Percentiles rank a stretch among this genome's conserved stretches.
Conservation (phyloP, 2,329 filamentous ascomycete species). For the Pseudophaeomoniella oleicola region DNA sequence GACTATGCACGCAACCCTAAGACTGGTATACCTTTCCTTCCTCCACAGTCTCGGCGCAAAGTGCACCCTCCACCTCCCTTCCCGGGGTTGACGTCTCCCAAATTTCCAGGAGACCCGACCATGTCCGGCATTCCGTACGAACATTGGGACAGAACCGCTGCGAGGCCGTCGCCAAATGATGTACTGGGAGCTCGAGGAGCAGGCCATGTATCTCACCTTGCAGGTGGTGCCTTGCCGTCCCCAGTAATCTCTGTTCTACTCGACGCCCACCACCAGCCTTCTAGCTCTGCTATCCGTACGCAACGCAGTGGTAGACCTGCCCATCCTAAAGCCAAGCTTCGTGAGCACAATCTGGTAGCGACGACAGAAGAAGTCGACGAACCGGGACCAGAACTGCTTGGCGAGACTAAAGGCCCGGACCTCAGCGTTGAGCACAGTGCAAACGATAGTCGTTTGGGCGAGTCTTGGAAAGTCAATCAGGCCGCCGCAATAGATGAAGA, state of each 20-base stretch:
- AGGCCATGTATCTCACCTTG: slow-evolving; percentile 6
- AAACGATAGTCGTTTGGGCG: slow-evolving; percentile 45
- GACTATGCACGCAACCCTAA: slow-evolving; percentile 71
- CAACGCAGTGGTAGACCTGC: not conserved
- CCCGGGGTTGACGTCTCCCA: slow-evolving; percentile 53
- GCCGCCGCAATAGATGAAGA: slow-evolving; percentile 17
- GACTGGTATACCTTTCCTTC: slow-evolving; percentile 47
- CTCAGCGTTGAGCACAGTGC: slow-evolving; percentile 20
- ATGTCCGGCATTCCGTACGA: slow-evolving; percentile 29
- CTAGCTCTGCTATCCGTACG: slow-evolving; percentile 20
- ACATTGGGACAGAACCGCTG: slow-evolving; percentile 10
- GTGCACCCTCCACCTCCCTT: slow-evolving; percentile 67
- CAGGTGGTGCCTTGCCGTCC: slow-evolving; percentile 17
- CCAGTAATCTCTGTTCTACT: slow-evolving; percentile 29
- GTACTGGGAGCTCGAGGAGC: not conserved
- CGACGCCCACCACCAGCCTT: slow-evolving; percentile 31
- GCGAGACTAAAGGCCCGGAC: slow-evolving; percentile 20
- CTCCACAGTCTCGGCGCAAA: slow-evolving; percentile 37
- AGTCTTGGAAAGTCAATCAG: slow-evolving; percentile 31
- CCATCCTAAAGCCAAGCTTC: slow-evolving; percentile 7
- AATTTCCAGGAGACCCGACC: slow-evolving; percentile 41
- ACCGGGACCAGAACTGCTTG: slow-evolving; percentile 36
- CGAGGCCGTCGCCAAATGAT: slow-evolving; percentile 3
- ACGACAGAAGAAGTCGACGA: not conserved
- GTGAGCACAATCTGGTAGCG: slow-evolving; percentile 7